Conservation (phyloP, 2,329 filamentous ascomycete species). For the Fusarium buharicum region DNA sequence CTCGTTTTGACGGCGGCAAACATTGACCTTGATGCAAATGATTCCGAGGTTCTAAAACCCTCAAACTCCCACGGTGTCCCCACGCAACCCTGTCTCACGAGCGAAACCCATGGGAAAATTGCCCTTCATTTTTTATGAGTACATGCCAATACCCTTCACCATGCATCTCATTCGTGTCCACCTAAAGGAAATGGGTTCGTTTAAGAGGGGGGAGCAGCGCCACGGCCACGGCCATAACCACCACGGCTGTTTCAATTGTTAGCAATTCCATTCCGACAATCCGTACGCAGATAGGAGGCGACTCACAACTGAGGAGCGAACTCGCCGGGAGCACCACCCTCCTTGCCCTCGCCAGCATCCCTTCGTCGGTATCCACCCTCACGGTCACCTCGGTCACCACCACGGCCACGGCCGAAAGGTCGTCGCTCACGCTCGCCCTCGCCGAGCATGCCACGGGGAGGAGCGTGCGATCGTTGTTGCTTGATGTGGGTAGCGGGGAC, state of each 20-base stretch:
- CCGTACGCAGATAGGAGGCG: constrained; percentile 17
- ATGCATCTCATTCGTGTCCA: constrained; percentile 58
- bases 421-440: constrained; percentile 84
- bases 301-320: constrained; percentile 90
- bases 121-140: constrained; percentile 59
- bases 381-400: constrained; percentile 79
- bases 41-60: constrained; percentile 60
- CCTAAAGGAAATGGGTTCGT: constrained; percentile 54
- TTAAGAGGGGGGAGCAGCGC: constrained; percentile 76
- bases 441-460: constrained; percentile 98
- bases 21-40: constrained; percentile 60
- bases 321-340: constrained; percentile 90
- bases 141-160: constrained; percentile 59
- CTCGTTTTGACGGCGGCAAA: constrained; percentile 52
- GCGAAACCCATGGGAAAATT: constrained; percentile 54
- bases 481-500: constrained; percentile 99
- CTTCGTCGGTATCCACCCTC: constrained; percentile 93
- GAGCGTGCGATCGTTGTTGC: constrained; percentile 98
- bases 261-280: constrained; percentile 43
- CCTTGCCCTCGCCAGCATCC: constrained; percentile 87
- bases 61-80: constrained; percentile 59
- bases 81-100: constrained; percentile 54
- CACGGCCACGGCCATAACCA: constrained; percentile 89
- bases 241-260: constrained; percentile 71
- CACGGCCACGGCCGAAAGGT: constrained; percentile 83